Percentiles rank a stretch among this genome's conserved stretches.
Evolutionary conservation across 805 yeast species (phyloP).

Genomic region (Brettanomyces nanus): DNA sequence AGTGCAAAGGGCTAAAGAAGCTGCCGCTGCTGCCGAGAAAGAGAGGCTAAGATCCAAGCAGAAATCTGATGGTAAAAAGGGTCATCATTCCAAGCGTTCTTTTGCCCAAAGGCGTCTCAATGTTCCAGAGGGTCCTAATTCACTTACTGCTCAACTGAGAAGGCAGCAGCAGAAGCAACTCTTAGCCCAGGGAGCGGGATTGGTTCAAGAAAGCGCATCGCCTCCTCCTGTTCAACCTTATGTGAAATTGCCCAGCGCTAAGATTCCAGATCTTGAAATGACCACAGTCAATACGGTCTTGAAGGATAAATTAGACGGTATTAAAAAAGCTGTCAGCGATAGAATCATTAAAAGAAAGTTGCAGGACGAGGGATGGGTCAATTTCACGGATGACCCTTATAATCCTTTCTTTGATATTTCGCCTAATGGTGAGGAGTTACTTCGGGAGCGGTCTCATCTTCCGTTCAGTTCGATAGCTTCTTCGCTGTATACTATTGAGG

Average conservation of each 20-base stretch:
- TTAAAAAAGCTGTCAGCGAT: slow-evolving; percentile 78
- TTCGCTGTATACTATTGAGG: slow-evolving; percentile 55
- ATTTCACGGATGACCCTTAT: slow-evolving; percentile 78
- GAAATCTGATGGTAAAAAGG: background rate
- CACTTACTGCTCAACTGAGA: slow-evolving; percentile 1
- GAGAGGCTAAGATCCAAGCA: slow-evolving; percentile 5
- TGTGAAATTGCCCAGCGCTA: slow-evolving; percentile 80
- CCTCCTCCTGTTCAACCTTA: slow-evolving; percentile 60
- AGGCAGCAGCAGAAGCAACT: background rate
- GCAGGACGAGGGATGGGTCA: slow-evolving; percentile 68
- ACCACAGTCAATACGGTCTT: slow-evolving; percentile 72
- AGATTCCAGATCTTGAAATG: slow-evolving; percentile 87
- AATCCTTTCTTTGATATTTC: slow-evolving; percentile 73
- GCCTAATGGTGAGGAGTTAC: slow-evolving; percentile 34
- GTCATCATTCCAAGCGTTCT: background rate
- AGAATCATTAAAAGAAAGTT: slow-evolving; percentile 66
- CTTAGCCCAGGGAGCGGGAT: background rate
- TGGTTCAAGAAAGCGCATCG: slow-evolving; percentile 6
- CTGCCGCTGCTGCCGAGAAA: slow-evolving; percentile 5
- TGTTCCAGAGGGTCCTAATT: slow-evolving; percentile 1
- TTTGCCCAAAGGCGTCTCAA: background rate
- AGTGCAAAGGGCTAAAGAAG: slow-evolving; percentile 5
- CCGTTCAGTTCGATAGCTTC: slow-evolving; percentile 78
- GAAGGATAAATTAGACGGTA: slow-evolving; percentile 66
- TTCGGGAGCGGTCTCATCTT: slow-evolving; percentile 52